Conservation (phyloP, 805 yeast species). For the Diddensiella caesifluorescens region DNA sequence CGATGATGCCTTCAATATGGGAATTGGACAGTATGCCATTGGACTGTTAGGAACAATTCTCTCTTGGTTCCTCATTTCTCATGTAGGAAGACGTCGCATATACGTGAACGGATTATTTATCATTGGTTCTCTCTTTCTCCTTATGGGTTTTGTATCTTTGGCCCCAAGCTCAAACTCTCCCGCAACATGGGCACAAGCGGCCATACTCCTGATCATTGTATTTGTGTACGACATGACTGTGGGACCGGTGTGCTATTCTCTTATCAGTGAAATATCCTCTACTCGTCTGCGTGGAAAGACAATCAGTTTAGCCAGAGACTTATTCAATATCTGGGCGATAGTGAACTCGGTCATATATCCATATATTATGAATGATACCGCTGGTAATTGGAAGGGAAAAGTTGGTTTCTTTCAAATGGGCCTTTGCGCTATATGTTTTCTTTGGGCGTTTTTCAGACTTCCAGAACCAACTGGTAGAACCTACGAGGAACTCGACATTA, state of each 20-base stretch:
- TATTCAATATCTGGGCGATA: slow-evolving; percentile 19
- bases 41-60: slow-evolving; percentile 40
- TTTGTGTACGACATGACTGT: slow-evolving; percentile 40
- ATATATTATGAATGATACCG: slow-evolving; percentile 43
- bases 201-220: slow-evolving; percentile 40
- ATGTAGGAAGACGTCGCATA: slow-evolving; percentile 23
- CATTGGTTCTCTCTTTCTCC: slow-evolving; percentile 36
- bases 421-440: slow-evolving; percentile 26
- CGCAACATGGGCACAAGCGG: slow-evolving; percentile 33
- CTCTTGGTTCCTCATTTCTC: slow-evolving; percentile 21
- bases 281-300: slow-evolving; percentile 39
- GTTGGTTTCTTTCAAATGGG: slow-evolving; percentile 45
- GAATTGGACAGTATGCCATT: slow-evolving; percentile 41
- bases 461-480: slow-evolving; percentile 60
- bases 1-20: slow-evolving; percentile 39
- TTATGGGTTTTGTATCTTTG: slow-evolving; percentile 40
- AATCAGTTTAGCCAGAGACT: slow-evolving; percentile 36
- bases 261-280: slow-evolving; percentile 40
- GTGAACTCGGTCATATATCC: slow-evolving; percentile 30
- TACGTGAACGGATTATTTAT: slow-evolving; percentile 32
- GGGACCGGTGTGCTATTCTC: slow-evolving; percentile 40
- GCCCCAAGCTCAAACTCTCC: slow-evolving; percentile 26
- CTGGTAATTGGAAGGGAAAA: slow-evolving; percentile 44
- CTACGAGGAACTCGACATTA: slow-evolving; percentile 51
- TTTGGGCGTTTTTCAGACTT: slow-evolving; percentile 45